These are phyloP conservation scores for Leccinum disarticulatum DNA, from an alignment of 768 basidiomycete genomes.

Conservation along the genomic window DNA sequence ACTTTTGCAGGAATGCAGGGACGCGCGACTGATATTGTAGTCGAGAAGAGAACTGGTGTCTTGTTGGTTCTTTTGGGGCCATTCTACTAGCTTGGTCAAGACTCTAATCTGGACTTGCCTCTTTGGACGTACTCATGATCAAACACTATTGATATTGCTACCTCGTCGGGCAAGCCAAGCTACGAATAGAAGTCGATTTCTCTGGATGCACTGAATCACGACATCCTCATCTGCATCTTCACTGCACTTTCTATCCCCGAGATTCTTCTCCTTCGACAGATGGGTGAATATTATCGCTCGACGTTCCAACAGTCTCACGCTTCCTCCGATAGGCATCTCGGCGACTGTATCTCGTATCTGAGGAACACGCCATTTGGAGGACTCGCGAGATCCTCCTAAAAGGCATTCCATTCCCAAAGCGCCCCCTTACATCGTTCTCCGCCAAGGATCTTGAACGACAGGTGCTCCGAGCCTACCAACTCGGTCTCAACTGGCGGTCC, in stretches of 20 bases:
- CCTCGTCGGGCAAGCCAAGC: not conserved
- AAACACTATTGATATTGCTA: not conserved
- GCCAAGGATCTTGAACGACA: constrained; percentile 45
- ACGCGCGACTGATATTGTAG: constrained; percentile 61
- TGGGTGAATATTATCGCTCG: constrained; percentile 19
- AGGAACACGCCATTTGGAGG: constrained; percentile 56
- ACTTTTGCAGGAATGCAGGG: constrained; percentile 64
- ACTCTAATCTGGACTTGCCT: constrained; percentile 14
- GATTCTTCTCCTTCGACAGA: constrained; percentile 44
- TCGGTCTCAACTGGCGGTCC: constrained; percentile 53
- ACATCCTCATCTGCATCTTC: constrained; percentile 39
- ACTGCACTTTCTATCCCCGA: constrained; percentile 38
- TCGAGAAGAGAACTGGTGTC: constrained; percentile 69
- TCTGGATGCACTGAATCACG: constrained; percentile 35
- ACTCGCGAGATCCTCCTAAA: constrained; percentile 43
- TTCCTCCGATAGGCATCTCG: constrained; percentile 46
- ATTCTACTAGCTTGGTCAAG: too few relatives aligned
- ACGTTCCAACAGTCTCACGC: not conserved
- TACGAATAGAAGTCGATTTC: constrained; percentile 18
- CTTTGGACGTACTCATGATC: constrained; percentile 4
- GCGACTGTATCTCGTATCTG: constrained; percentile 44
- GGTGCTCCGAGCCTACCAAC: constrained; percentile 43
- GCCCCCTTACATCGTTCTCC: constrained; percentile 36
- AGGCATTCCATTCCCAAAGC: constrained; percentile 52
- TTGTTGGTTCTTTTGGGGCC: constrained; percentile 61